These are phyloP conservation scores for Lipomyces starkeyi DNA, from an alignment of 805 yeast genomes.

Conservation along the genomic window DNA sequence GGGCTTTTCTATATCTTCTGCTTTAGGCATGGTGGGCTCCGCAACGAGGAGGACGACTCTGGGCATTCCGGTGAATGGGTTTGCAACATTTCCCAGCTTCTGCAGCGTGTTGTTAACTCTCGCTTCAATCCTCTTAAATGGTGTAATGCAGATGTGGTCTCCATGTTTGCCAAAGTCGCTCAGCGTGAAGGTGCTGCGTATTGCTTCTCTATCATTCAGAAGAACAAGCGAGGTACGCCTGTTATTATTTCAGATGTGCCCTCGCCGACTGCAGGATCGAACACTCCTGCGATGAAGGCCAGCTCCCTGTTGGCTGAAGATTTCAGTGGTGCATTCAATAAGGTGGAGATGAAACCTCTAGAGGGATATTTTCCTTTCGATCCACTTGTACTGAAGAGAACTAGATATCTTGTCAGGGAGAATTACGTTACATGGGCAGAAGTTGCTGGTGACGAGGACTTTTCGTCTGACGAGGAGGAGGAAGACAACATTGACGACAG, in stretches of 20 bases:
- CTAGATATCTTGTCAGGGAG: constrained; percentile 60
- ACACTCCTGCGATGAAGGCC: not conserved
- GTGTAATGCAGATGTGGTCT: constrained; percentile 91
- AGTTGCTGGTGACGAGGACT: constrained; percentile 63
- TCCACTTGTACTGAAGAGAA: constrained; percentile 75
- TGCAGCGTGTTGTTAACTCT: constrained; percentile 82
- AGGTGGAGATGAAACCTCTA: constrained; percentile 54
- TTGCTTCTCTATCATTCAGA: constrained; percentile 91
- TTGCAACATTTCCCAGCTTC: constrained; percentile 79
- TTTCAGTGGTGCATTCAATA: constrained; percentile 8
- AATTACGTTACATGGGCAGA: constrained; percentile 84
- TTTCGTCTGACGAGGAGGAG: constrained; percentile 54
- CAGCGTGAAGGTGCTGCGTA: constrained; percentile 89
- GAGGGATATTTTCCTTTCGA: constrained; percentile 98
- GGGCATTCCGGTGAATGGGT: constrained; percentile 61
- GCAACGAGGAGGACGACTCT: constrained; percentile 42
- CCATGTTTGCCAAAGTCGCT: constrained; percentile 90
- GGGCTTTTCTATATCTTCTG: constrained; percentile 90
- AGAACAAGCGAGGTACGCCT: constrained; percentile 68
- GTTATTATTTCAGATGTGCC: not conserved
- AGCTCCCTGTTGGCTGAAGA: not conserved
- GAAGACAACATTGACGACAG: constrained; percentile 50
- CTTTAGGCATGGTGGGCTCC: constrained; percentile 73
- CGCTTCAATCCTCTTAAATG: constrained; percentile 92
- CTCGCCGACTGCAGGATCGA: constrained; percentile 6